A percentile compares a stretch with the other conserved stretches of the same genome.
Conservation (phyloP, 495 filamentous ascomycete genomes). For the Trichoderma reesei region DNA sequence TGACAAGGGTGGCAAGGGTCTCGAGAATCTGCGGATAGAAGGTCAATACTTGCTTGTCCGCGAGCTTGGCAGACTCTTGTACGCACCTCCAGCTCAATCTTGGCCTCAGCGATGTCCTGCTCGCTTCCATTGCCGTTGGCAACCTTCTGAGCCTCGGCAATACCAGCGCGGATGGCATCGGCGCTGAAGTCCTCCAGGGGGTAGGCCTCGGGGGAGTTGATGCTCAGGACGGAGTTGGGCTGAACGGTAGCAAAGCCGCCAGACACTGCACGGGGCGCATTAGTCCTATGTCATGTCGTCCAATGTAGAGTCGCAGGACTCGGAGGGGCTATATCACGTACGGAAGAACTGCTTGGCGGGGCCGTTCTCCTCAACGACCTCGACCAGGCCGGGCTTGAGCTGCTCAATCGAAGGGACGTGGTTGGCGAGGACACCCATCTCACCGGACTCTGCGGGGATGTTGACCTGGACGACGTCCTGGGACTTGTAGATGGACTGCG, state of each 20-base stretch:
- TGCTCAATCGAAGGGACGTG: conserved; percentile 99
- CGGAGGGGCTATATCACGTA: conserved; percentile 40
- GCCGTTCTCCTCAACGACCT: conserved; percentile 89
- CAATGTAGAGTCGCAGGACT: background rate
- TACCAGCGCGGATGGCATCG: conserved; percentile 70
- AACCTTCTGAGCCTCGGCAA: conserved; percentile 92
- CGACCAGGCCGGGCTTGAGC: conserved; percentile 89
- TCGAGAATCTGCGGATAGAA: conserved; percentile 26
- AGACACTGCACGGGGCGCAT: conserved; percentile 52
- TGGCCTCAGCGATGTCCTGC: conserved; percentile 95
- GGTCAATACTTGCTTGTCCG: background rate
- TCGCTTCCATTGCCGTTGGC: conserved; percentile 83
- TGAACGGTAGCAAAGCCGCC: conserved; percentile 96
- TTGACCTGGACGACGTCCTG: conserved; percentile 91
- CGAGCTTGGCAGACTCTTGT: conserved; percentile 5
- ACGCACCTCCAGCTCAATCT: conserved; percentile 92
- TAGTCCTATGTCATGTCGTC: conserved; percentile 6
- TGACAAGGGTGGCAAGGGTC: conserved; percentile 9
- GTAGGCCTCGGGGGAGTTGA: conserved; percentile 95
- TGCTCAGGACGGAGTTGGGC: conserved; percentile 87
- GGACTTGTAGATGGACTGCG: conserved; percentile 45
- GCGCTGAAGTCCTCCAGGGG: conserved; percentile 90
- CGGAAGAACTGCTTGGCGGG: conserved; percentile 95
- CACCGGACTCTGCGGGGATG: conserved; percentile 92
- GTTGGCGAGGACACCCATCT: conserved; percentile 98